Conservation (phyloP, 2,329 filamentous ascomycete species). For the Paraphaeosphaeria sporulosa region DNA sequence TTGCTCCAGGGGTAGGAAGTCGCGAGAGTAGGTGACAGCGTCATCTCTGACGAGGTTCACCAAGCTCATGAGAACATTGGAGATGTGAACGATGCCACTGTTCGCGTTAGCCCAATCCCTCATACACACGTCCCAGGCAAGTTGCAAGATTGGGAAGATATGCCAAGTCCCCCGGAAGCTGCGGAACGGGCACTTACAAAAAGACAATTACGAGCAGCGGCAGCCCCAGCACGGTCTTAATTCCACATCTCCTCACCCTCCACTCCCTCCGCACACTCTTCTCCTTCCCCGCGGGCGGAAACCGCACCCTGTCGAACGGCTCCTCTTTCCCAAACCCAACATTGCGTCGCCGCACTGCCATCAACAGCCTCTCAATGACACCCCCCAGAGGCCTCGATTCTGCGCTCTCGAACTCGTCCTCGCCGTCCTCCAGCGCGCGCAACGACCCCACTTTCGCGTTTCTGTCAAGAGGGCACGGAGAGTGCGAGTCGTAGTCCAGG, state of each 20-base stretch:
- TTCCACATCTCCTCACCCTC: slow-evolving; percentile 27
- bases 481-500: slow-evolving; percentile 30
- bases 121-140: not conserved
- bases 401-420: slow-evolving; percentile 25
- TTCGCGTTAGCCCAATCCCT: not conserved
- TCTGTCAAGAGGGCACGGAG: slow-evolving; percentile 24
- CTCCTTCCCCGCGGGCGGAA: slow-evolving; percentile 31
- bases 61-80: slow-evolving; percentile 49
- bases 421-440: slow-evolving; percentile 35
- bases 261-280: slow-evolving; percentile 23
- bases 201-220: slow-evolving; percentile 35
- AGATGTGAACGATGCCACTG: slow-evolving; percentile 53
- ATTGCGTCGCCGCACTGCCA: slow-evolving; percentile 36
- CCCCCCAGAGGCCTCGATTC: slow-evolving; percentile 19
- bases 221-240: slow-evolving; percentile 27
- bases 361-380: slow-evolving; percentile 40
- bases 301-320: slow-evolving; percentile 21
- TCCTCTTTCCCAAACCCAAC: slow-evolving; percentile 23
- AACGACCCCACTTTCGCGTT: slow-evolving; percentile 27
- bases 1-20: slow-evolving; percentile 53
- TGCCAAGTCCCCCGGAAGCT: slow-evolving; percentile 17
- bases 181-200: slow-evolving; percentile 39
- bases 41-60: slow-evolving; percentile 49
- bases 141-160: not conserved
- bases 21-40: slow-evolving; percentile 42